These are phyloP conservation scores for Fragilaria crotonensis DNA, from an alignment of 108 stramenopile species.

Conservation along the genomic window DNA sequence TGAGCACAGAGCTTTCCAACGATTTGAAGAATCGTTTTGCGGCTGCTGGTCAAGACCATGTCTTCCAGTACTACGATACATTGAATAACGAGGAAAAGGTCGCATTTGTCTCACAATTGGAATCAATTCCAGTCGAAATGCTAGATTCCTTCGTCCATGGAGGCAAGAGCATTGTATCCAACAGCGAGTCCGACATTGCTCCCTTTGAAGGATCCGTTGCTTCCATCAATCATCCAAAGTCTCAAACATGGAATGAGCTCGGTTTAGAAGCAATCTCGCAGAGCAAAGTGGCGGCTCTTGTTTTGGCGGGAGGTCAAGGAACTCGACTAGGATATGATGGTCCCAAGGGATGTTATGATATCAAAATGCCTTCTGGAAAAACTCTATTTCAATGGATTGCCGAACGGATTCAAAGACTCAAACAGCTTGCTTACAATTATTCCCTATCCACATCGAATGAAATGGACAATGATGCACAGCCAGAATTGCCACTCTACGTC, in stretches of 20 bases:
- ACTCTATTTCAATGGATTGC: constrained; percentile 83
- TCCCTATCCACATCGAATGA: not conserved
- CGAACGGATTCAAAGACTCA: constrained; percentile 70
- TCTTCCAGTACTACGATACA: constrained; percentile 25
- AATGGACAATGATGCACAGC: constrained; percentile 1
- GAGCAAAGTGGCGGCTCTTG: constrained; percentile 85
- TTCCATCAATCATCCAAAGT: constrained; percentile 12
- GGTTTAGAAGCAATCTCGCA: constrained; percentile 56
- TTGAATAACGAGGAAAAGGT: constrained; percentile 15
- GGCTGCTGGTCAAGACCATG: constrained; percentile 44
- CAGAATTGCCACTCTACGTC: constrained; percentile 79
- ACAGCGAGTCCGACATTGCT: constrained; percentile 33
- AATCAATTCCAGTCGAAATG: constrained; percentile 44
- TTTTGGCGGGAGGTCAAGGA: constrained; percentile 94
- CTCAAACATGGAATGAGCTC: constrained; percentile 6
- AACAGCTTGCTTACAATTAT: constrained; percentile 23
- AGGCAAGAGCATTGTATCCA: constrained; percentile 19
- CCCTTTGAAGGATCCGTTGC: constrained; percentile 50
- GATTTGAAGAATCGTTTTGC: constrained; percentile 20
- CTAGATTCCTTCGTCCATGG: constrained; percentile 42
- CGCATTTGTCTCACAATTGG: constrained; percentile 32
- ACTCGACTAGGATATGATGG: constrained; percentile 92
- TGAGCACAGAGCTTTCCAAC: too few relatives aligned
- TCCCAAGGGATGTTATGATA: constrained; percentile 96
- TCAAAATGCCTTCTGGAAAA: constrained; percentile 78